These are phyloP conservation scores for Graphium sp. DNA, from an alignment of 2,329 filamentous ascomycete species.

Conservation along the genomic window DNA sequence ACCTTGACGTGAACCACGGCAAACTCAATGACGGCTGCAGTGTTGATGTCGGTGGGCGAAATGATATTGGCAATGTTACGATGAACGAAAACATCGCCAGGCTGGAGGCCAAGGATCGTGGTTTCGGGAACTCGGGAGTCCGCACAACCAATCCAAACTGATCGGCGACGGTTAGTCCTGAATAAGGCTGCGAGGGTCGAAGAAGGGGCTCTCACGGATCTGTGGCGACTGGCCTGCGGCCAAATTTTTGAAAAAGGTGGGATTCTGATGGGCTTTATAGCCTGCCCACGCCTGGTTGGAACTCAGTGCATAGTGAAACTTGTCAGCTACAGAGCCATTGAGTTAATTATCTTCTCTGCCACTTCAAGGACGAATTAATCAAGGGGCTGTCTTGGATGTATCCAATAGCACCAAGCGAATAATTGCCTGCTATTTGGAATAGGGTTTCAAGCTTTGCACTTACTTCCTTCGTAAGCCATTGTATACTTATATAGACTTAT, in stretches of 20 bases:
- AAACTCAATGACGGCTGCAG: conserved; percentile 61
- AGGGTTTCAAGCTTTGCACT: background rate
- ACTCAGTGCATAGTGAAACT: conserved; percentile 44
- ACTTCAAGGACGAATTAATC: too few relatives aligned
- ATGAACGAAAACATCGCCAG: conserved; percentile 77
- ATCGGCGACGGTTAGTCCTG: background rate
- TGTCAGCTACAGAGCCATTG: conserved; percentile 27
- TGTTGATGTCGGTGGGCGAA: conserved; percentile 57
- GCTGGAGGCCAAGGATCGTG: conserved; percentile 59
- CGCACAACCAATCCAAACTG: conserved; percentile 74
- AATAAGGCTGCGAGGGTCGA: conserved; percentile 1
- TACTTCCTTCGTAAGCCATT: conserved; percentile 3
- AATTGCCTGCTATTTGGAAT: background rate
- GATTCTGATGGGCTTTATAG: conserved; percentile 47
- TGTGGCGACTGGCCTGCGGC: conserved; percentile 49
- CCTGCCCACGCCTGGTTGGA: conserved; percentile 57
- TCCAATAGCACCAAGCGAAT: too few relatives aligned
- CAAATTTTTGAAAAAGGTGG: conserved; percentile 52
- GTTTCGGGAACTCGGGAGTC: conserved; percentile 77
- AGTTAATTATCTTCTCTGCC: too few relatives aligned
- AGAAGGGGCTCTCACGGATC: conserved; percentile 34
- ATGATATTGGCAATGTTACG: conserved; percentile 83
- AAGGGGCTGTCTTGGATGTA: too few relatives aligned
- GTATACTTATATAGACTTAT: too few relatives aligned
- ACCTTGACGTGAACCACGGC: conserved; percentile 58